A percentile compares a stretch with the other conserved stretches of the same genome.
Evolutionary conservation across 2,329 filamentous ascomycete species (phyloP).

Genomic region (Hysterium pulicare): DNA sequence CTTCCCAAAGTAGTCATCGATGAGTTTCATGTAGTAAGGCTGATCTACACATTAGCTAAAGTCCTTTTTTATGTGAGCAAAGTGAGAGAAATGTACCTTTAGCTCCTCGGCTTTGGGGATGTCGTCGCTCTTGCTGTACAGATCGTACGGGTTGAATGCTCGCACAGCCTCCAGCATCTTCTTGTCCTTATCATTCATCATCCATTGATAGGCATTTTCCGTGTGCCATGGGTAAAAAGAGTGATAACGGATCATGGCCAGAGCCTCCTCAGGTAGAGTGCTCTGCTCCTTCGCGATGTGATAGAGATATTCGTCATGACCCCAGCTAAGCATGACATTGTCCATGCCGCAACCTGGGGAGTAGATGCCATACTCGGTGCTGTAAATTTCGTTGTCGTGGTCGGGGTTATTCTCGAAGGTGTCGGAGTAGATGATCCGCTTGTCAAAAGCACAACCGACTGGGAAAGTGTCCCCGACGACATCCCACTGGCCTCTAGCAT

Average conservation of each 20-base stretch:
- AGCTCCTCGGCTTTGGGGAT: slow-evolving; percentile 72
- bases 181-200: slow-evolving; percentile 81
- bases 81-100: slow-evolving; percentile 52
- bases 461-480: slow-evolving; percentile 86
- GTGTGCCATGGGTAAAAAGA: slow-evolving; percentile 91
- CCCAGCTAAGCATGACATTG: slow-evolving; percentile 87
- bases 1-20: slow-evolving; percentile 68
- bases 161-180: slow-evolving; percentile 76
- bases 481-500: slow-evolving; percentile 86
- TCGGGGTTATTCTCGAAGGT: slow-evolving; percentile 79
- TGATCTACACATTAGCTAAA: slow-evolving; percentile 23
- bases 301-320: slow-evolving; percentile 85
- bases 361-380: slow-evolving; percentile 78
- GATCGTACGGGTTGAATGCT: slow-evolving; percentile 87
- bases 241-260: slow-evolving; percentile 93
- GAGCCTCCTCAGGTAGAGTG: slow-evolving; percentile 71
- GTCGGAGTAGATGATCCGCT: slow-evolving; percentile 74
- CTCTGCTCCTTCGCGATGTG: slow-evolving; percentile 81
- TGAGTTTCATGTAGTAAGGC: slow-evolving; percentile 71
- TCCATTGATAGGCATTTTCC: slow-evolving; percentile 72
- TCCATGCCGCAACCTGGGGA: slow-evolving; percentile 73
- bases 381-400: slow-evolving; percentile 65
- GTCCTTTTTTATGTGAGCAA: slow-evolving; percentile 2
- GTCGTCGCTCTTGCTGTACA: slow-evolving; percentile 88
- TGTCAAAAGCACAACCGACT: slow-evolving; percentile 71